These are phyloP conservation scores for Dianthus caryophyllus DNA, from an alignment of 148 eudicot species.

Conservation along the genomic window DNA sequence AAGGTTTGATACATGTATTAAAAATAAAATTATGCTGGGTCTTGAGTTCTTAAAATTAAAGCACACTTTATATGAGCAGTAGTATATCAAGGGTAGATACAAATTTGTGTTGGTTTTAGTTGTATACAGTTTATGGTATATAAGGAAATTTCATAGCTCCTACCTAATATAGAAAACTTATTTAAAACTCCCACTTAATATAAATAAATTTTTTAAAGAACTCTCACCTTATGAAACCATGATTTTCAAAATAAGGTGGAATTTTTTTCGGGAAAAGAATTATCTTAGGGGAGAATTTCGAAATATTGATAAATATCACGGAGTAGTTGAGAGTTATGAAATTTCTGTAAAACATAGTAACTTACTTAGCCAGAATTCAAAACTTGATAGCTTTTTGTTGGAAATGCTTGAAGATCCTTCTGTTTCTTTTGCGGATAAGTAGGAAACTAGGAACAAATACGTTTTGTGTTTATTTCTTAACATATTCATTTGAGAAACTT, in stretches of 20 bases:
- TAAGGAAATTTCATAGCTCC: no score
- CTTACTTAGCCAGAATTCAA: neutral
- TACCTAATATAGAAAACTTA: no score
- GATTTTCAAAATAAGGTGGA: no score
- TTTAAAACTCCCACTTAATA: no score
- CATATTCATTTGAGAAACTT: neutral
- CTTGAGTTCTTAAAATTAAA: neutral
- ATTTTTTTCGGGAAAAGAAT: no score
- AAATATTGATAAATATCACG: no score
- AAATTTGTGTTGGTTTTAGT: neutral
- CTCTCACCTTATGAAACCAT: no score
- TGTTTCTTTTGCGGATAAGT: neutral
- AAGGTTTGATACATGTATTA: neutral
- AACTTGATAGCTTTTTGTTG: neutral
- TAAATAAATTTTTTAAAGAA: no score
- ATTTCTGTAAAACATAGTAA: neutral
- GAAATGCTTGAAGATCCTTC: conserved; percentile 2
- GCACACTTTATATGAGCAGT: neutral
- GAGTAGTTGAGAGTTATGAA: no score
- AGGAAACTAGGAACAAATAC: neutral
- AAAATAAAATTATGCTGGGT: neutral
- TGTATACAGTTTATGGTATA: neutral
- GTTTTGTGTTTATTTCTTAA: neutral
- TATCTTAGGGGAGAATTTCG: no score
- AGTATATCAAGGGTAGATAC: neutral